A percentile compares a stretch with the other conserved stretches of the same genome.
phyloP scores from a whole-genome alignment of 495 filamentous ascomycete genomes.

The Daldinia caldariorum region DNA sequence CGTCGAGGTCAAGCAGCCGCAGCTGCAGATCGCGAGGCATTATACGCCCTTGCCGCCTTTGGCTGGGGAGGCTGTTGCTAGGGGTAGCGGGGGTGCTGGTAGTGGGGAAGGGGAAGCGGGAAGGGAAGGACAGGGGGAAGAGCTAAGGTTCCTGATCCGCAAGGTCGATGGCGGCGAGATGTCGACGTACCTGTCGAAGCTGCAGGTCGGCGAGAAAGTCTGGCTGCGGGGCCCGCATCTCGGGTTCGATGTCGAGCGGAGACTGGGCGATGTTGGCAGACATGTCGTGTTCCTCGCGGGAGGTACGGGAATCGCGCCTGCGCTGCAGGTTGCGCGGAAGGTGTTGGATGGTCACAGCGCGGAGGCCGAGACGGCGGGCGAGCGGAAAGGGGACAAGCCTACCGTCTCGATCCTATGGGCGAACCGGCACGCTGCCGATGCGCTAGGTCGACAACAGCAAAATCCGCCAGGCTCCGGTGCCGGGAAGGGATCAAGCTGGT shows the following conservation, averaged over 20 bases:
- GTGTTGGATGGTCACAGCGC: conserved; percentile 55
- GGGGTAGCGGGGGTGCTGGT: too few species aligned
- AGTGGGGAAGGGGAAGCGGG: background rate
- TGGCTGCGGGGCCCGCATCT: conserved; percentile 80
- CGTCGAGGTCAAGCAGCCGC: conserved; percentile 92
- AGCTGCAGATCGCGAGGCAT: conserved; percentile 84
- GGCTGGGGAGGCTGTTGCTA: background rate
- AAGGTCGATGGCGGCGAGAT: conserved; percentile 57
- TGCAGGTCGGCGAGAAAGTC: conserved; percentile 68
- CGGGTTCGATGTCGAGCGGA: conserved; percentile 69
- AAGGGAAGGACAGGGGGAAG: too few species aligned
- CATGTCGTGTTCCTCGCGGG: conserved; percentile 85
- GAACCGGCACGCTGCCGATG: conserved; percentile 53
- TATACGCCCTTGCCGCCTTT: conserved; percentile 85
- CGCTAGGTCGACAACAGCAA: conserved; percentile 30
- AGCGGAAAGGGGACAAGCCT: conserved; percentile 41
- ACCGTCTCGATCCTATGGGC: conserved; percentile 53
- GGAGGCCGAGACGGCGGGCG: conserved; percentile 24
- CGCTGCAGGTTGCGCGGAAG: conserved; percentile 77
- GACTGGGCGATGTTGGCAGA: conserved; percentile 48
- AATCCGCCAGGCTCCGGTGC: background rate
- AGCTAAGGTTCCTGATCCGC: conserved; percentile 61
- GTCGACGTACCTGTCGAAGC: conserved; percentile 73
- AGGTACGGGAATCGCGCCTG: conserved; percentile 92
- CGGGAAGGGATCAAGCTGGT: conserved; percentile 8